Conservation (phyloP, 768 basidiomycete species). For the Gautieria morchelliformis region DNA sequence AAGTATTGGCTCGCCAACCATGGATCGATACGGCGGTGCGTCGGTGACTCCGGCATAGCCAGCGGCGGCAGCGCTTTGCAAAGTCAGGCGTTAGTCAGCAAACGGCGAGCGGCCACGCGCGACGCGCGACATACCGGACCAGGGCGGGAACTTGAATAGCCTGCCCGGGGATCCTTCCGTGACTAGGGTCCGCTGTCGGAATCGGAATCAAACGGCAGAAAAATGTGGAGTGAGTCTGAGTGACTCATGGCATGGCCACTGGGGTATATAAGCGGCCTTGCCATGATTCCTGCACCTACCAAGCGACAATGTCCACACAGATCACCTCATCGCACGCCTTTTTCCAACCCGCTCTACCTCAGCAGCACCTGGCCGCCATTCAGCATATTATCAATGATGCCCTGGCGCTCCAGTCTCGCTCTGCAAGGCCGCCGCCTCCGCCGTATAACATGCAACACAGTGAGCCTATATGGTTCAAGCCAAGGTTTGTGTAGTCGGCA, state of each 20-base stretch:
- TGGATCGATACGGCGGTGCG: too few species aligned
- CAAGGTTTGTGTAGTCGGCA: not conserved
- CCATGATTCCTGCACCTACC: not conserved
- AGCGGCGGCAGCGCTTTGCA: too few species aligned
- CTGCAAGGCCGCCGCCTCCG: not conserved
- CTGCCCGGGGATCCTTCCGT: too few species aligned
- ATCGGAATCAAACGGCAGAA: too few species aligned
- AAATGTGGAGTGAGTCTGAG: not conserved
- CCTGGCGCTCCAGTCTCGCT: not conserved
- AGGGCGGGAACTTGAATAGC: too few species aligned
- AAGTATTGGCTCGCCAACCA: too few species aligned
- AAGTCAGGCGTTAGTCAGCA: too few species aligned
- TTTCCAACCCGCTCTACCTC: not conserved
- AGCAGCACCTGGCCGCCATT: constrained; percentile 1
- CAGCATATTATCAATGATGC: constrained; percentile 2
- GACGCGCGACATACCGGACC: too few species aligned
- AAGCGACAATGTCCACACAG: not conserved
- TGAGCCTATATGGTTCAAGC: not conserved
- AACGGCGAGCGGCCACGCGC: too few species aligned
- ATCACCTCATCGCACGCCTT: not conserved
- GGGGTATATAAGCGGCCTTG: not conserved
- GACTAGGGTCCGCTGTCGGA: too few species aligned
- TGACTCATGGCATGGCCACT: not conserved
- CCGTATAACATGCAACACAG: not conserved
- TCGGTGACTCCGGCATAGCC: too few species aligned